Evolutionary conservation across 768 basidiomycete species (phyloP).

Genomic region (Dioszegia aurantiaca): DNA sequence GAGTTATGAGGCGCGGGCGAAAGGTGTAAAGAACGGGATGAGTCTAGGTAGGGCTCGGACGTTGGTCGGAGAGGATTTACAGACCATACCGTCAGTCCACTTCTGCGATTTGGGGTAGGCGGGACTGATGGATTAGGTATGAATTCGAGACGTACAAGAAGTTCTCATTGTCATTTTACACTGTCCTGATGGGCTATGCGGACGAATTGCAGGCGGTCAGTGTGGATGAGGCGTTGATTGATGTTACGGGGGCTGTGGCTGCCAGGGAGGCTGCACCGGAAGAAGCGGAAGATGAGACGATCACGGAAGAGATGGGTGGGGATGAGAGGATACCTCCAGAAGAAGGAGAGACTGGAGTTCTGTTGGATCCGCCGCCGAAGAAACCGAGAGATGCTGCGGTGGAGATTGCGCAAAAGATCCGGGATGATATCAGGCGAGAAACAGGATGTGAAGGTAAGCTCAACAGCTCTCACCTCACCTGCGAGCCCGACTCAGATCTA

Average conservation of each 20-base stretch:
- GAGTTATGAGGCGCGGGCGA: slow-evolving; percentile 85
- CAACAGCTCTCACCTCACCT: too few species aligned
- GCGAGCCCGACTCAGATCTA: slow-evolving; percentile 7
- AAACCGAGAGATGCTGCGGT: slow-evolving; percentile 62
- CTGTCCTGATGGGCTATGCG: slow-evolving; percentile 80
- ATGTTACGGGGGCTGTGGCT: slow-evolving; percentile 62
- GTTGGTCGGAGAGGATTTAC: slow-evolving; percentile 40
- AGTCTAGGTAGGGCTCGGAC: slow-evolving; percentile 55
- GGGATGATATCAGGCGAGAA: slow-evolving; percentile 68
- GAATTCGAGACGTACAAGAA: slow-evolving; percentile 94
- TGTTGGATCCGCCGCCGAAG: slow-evolving; percentile 12
- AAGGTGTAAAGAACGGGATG: slow-evolving; percentile 92
- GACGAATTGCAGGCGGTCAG: slow-evolving; percentile 93
- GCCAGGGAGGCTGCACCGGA: slow-evolving; percentile 38
- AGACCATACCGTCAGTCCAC: slow-evolving; percentile 56
- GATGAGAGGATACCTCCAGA: slow-evolving; percentile 18
- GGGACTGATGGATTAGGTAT: slow-evolving; percentile 56
- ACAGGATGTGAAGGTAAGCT: slow-evolving; percentile 78
- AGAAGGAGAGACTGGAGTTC: neutral
- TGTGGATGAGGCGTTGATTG: slow-evolving; percentile 91
- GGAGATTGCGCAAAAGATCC: slow-evolving; percentile 75
- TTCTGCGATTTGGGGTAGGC: neutral
- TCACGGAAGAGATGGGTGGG: slow-evolving; percentile 18
- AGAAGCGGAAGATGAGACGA: slow-evolving; percentile 22
- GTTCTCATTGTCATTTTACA: slow-evolving; percentile 83